Conservation (phyloP, 495 filamentous ascomycete genomes). For the Mytilinidion resinicola region DNA sequence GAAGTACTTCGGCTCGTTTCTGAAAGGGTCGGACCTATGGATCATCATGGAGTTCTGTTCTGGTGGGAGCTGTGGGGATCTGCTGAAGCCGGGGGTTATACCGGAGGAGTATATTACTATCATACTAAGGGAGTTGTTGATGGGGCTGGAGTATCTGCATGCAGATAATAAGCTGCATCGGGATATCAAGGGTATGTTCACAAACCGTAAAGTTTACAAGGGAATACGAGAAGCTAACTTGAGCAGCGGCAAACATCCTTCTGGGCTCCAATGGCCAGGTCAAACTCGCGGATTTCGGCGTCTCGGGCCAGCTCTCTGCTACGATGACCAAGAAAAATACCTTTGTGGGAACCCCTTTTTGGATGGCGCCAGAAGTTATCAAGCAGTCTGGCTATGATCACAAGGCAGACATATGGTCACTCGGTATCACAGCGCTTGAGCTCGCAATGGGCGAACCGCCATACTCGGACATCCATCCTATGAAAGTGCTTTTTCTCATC, state of each 20-base stretch:
- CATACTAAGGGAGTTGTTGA: conserved; percentile 80
- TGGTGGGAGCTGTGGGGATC: conserved; percentile 83
- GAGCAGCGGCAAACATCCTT: conserved; percentile 78
- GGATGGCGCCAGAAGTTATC: conserved; percentile 99
- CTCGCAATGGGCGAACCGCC: conserved; percentile 89
- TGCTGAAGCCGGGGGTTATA: conserved; percentile 89
- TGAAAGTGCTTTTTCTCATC: conserved; percentile 97
- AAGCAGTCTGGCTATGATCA: conserved; percentile 97
- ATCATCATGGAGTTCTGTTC: conserved; percentile 96
- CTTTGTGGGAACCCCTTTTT: conserved; percentile 96
- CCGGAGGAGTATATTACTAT: conserved; percentile 91
- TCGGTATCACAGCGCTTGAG: conserved; percentile 96
- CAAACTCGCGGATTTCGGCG: conserved; percentile 95
- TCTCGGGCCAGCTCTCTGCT: conserved; percentile 91
- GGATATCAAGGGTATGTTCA: conserved; percentile 80
- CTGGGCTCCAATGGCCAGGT: conserved; percentile 86
- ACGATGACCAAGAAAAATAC: conserved; percentile 99
- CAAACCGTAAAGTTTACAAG: neutral
- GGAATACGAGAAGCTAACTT: conserved; percentile 20
- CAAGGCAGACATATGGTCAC: conserved; percentile 98
- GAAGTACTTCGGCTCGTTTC: conserved; percentile 91
- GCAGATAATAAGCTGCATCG: conserved; percentile 91
- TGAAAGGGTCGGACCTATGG: conserved; percentile 93
- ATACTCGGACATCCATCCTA: conserved; percentile 94
- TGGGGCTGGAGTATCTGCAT: conserved; percentile 89